Evolutionary conservation across 768 basidiomycete genomes (phyloP), one percentile per base, ranked within the genome.

Genomic region (Dacryopinax primogenitus): DNA sequence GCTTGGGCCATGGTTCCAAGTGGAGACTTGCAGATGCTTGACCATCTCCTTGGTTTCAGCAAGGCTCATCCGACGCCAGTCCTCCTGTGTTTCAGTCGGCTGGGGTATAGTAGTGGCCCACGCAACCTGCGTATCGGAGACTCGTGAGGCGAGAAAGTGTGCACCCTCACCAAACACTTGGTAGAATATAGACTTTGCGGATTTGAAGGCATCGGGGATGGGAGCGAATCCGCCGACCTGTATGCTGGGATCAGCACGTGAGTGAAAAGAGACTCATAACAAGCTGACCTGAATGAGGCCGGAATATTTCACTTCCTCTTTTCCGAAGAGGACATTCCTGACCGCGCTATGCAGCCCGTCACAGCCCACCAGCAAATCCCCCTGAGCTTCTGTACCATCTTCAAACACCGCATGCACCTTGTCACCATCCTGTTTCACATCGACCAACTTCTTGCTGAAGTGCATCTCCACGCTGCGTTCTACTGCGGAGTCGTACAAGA

Each of bases 271-370:
- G 41, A 7, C 6, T 3, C 18, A 44, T 44, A 23, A 23, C n/a
- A 18, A 18, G 12, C 71, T 35, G 33, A 77, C 78, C 72, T 78
- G 77, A 1, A 72, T 74, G 26, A 78, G 68, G 1, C 78, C 78
- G 7, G 76, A 77, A 68, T 75, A 80, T 15, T 69, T 51, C 6
- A 75, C 71, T 26, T 68, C 65, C 62, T 77, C 74, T 58, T 73
- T 68, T 0, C 79, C 79, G 63, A 79, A 78, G 16, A 80, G 69
- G 11, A 71, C 68, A 21, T 67, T 68, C 1, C 79, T 73, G 12
- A 78, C 78, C 62, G 70, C 73, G 67, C 77, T 78, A 67, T 79
- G 79, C 66, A 80, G 70, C 11, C 79, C 79, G 65, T 80, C 79
- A 69, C 78, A 78, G 26, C 79, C 79, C 9, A 79, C 73, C 2